phyloP scores from a whole-genome alignment of 108 stramenopile genomes.

The Nitzschia palea region DNA sequence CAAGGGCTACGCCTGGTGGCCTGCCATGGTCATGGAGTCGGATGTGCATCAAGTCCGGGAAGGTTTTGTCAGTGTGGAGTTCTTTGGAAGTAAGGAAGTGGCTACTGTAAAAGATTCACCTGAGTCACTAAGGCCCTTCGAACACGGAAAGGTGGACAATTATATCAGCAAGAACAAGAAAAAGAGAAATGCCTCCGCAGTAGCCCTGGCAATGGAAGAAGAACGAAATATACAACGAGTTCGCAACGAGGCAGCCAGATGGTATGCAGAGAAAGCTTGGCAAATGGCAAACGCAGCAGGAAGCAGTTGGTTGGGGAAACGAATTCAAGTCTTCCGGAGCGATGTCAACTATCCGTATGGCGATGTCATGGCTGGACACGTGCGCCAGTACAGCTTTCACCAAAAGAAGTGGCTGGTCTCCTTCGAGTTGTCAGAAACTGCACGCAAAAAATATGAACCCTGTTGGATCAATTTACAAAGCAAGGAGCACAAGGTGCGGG shows the following conservation, averaged over 20 bases:
- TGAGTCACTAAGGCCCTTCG: slow-evolving; percentile 54
- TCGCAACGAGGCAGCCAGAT: slow-evolving; percentile 52
- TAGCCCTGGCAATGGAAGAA: slow-evolving; percentile 46
- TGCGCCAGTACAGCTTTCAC: slow-evolving; percentile 35
- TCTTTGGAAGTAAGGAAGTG: slow-evolving; percentile 60
- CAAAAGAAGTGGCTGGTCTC: slow-evolving; percentile 59
- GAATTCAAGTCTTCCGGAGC: slow-evolving; percentile 47
- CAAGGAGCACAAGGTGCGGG: slow-evolving; percentile 46
- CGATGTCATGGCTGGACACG: slow-evolving; percentile 51
- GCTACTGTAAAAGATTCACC: slow-evolving; percentile 48
- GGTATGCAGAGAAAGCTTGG: slow-evolving; percentile 54
- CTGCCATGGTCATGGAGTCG: slow-evolving; percentile 63
- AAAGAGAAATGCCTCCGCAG: slow-evolving; percentile 55
- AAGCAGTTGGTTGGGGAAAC: slow-evolving; percentile 40
- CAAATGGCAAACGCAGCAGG: slow-evolving; percentile 27
- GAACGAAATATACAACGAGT: slow-evolving; percentile 30
- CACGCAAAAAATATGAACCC: slow-evolving; percentile 45
- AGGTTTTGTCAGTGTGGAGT: slow-evolving; percentile 56
- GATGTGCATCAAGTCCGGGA: slow-evolving; percentile 39
- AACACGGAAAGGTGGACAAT: slow-evolving; percentile 44
- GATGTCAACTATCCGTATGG: slow-evolving; percentile 74
- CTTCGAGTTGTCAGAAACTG: slow-evolving; percentile 44
- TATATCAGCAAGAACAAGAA: slow-evolving; percentile 69
- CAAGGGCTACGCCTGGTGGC: slow-evolving; percentile 80
- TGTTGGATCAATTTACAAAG: slow-evolving; percentile 54